A percentile compares a stretch with the other conserved stretches of the same genome.
These are phyloP conservation scores for Thraustotheca clavata DNA, from an alignment of 352 stramenopile species.

Conservation along the genomic window DNA sequence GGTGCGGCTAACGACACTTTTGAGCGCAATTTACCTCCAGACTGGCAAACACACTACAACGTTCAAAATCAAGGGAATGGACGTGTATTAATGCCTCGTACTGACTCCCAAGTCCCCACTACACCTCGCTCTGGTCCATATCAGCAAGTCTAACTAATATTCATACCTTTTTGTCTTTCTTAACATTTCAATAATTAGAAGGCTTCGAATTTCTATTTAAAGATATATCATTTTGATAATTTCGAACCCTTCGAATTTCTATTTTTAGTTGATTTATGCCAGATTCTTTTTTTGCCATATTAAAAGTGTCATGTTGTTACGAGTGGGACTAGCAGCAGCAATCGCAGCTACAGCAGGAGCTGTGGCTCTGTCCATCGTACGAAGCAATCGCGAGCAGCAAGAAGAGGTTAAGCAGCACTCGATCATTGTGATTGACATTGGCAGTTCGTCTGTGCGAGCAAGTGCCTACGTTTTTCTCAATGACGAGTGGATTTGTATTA, in stretches of 20 bases:
- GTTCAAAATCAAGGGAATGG: background rate
- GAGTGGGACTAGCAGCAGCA: too few species aligned
- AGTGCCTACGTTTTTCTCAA: constrained; percentile 71
- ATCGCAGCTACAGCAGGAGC: too few species aligned
- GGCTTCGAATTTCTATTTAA: too few species aligned
- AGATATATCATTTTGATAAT: background rate
- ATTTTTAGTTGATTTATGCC: too few species aligned
- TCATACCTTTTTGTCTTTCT: background rate
- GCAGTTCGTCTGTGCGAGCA: constrained; percentile 89
- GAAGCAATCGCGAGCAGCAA: background rate
- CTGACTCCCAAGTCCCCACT: background rate
- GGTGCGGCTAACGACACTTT: constrained; percentile 8
- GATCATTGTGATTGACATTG: constrained; percentile 83
- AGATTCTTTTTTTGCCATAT: too few species aligned
- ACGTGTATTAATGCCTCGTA: background rate
- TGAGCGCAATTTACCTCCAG: background rate
- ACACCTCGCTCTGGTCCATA: background rate
- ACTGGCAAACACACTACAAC: constrained; percentile 16
- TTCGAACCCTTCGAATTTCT: too few species aligned
- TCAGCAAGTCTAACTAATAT: constrained; percentile 3
- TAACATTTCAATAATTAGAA: background rate
- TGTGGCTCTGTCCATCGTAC: too few species aligned
- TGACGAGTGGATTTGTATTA: constrained; percentile 53
- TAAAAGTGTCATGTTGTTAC: too few species aligned
- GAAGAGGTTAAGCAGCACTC: constrained; percentile 10